Conservation (phyloP, 768 basidiomycete genomes). For the Pilatotrama ljubarskyi region DNA sequence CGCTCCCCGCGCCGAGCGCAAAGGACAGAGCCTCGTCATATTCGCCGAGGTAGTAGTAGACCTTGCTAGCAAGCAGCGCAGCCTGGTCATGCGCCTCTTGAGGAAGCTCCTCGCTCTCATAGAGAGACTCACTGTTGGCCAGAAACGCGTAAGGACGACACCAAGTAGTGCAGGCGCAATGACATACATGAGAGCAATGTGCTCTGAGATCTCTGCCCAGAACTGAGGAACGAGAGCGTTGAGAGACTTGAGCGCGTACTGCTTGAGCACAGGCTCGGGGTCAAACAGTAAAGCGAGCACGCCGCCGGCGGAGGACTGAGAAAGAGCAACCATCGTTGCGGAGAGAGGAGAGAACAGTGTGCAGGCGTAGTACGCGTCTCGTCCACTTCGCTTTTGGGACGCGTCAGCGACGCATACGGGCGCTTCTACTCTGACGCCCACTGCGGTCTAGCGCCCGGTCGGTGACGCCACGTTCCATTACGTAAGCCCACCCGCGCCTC, state of each 20-base stretch:
- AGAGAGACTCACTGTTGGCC: constrained; percentile 76
- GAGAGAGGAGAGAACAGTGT: constrained; percentile 11
- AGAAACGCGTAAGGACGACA: constrained; percentile 4
- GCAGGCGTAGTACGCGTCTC: constrained; percentile 21
- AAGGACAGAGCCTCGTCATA: constrained; percentile 96
- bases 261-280: constrained; percentile 82
- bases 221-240: constrained; percentile 87
- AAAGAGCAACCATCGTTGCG: constrained; percentile 60
- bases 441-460: neutral
- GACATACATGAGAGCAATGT: constrained; percentile 83
- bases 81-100: constrained; percentile 77
- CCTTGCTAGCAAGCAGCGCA: constrained; percentile 93
- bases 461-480: neutral
- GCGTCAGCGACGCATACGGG: constrained; percentile 37
- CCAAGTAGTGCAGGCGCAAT: neutral
- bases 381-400: constrained; percentile 29
- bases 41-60: constrained; percentile 95
- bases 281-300: constrained; percentile 91
- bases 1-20: constrained; percentile 85
- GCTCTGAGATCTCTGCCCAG: constrained; percentile 98
- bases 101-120: constrained; percentile 79
- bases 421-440: constrained; percentile 4
- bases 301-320: constrained; percentile 83
- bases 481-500: constrained; percentile 12
- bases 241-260: constrained; percentile 86